Base-by-base conservation (phyloP, 2,329 filamentous ascomycete genomes). In the Chalara sp. region DNA sequence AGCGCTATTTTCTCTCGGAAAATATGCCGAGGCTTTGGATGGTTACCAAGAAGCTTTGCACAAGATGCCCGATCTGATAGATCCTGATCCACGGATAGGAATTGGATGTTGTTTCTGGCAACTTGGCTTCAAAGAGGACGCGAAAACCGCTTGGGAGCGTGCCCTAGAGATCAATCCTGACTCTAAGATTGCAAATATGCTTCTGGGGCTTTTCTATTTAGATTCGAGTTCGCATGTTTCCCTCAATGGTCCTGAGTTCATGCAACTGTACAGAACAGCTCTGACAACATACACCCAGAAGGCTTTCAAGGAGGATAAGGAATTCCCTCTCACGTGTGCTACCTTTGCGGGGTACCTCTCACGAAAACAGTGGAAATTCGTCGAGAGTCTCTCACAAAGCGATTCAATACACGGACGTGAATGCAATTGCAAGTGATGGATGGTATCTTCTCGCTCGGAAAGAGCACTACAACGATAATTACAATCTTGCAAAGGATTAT, bases 61-160 rank as follows among this genome's bases (percentile, higher is more conserved):
- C 61, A 90, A 87, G 68, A 90, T 91, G 74, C 93, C 93, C 2
- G 83, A 89, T 58, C 76, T 97, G 63, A 81, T 87, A 41, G 93
- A 99, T 63, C 93, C 93, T 0, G 93, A 99, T 68, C 95, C 93
- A 59, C 82, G 95, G 60, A 92, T 99, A 60, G 93, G 93, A 50
- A 92, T 99, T 63, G 93, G 93, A 44, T 93, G 89, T 69, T 99
- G 93, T 73, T 86, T 96, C 67, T 99, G 95, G 93, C 89, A 96
- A 68, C 76, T 99, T 31, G 91, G 91, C 8, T 90, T 89, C 74
- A 96, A 95, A 68, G 89, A 95, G 33, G 89, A 96, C 62, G 93
- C 95, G 6, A 92, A 88, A 65, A 74, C 76, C 45, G 92, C 93
- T 10, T 99, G 93, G 93, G 87, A 95, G 65, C 79, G 93, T 56